Evolutionary conservation across 2,329 filamentous ascomycete genomes (phyloP).

Genomic region (Knoxdaviesia proteae): DNA sequence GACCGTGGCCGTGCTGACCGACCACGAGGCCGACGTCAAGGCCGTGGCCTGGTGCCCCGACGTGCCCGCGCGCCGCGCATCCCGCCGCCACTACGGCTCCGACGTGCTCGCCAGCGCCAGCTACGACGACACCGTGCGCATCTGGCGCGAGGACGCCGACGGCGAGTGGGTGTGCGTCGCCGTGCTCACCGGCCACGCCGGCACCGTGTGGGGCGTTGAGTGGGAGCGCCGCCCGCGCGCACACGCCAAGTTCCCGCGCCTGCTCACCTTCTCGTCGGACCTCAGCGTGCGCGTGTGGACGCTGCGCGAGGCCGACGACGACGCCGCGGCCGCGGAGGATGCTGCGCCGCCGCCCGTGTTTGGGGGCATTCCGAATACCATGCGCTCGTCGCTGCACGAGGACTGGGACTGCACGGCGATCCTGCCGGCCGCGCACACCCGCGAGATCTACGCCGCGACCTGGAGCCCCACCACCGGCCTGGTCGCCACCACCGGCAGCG

Average conservation of each 20-base stretch:
- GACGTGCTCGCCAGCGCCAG: constrained; percentile 75
- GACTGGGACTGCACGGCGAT: constrained; percentile 60
- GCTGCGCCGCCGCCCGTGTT: constrained; percentile 17
- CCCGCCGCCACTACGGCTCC: constrained; percentile 26
- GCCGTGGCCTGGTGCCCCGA: constrained; percentile 79
- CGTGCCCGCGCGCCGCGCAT: constrained; percentile 23
- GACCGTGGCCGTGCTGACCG: constrained; percentile 82
- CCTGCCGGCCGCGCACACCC: constrained; percentile 55
- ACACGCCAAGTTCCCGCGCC: constrained; percentile 29
- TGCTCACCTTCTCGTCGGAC: constrained; percentile 77
- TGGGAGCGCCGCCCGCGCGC: constrained; percentile 32
- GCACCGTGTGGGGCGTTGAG: constrained; percentile 80
- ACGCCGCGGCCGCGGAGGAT: constrained; percentile 10
- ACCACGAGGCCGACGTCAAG: constrained; percentile 92
- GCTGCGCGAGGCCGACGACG: constrained; percentile 31
- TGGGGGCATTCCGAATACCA: constrained; percentile 67
- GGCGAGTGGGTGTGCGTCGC: constrained; percentile 81
- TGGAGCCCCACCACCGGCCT: constrained; percentile 66
- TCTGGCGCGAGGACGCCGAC: constrained; percentile 81
- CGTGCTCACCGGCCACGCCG: constrained; percentile 57
- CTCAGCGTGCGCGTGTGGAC: constrained; percentile 62
- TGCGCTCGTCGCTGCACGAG: constrained; percentile 59
- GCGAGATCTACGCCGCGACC: constrained; percentile 64
- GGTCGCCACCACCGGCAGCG: constrained; percentile 74
- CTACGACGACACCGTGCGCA: constrained; percentile 77